Evolutionary conservation across 2,329 filamentous ascomycete genomes (phyloP), one percentile per base, ranked within the genome.

Genomic region (Alternaria sp.): DNA sequence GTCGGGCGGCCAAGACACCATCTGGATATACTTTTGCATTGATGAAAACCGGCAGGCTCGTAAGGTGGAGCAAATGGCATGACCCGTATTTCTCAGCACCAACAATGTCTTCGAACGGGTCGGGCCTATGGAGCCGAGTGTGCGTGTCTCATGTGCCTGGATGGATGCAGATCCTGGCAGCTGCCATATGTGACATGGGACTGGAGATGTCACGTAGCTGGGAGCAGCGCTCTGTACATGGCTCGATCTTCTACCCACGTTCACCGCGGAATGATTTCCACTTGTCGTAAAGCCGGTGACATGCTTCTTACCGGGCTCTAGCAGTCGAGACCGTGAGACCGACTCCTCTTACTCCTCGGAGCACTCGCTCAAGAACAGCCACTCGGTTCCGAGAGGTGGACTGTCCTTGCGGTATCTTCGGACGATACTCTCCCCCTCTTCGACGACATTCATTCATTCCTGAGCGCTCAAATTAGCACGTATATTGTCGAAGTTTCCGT

Each of bases 51-150:
- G 30, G 28, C 50, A 61, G 25, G 44, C 50, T 41, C 33, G 18
- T 44, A 51, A 46, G 30, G 49, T 54, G 55, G 45, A 55, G 30
- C 50, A 63, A 59, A 63, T 60, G 44, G 50, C 15, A 30, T 51
- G 25, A 23, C 23, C 43, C 37, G 33, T 63, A 55, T 55, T 55
- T 47, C 28, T 60, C 44, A 50, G 50, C 55, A 28, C 44, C 25
- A 21, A 37, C 55, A 28, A 25, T 41, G 20, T 59, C 15, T 28
- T 33, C 33, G 45, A 12, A 44, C 57, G 56, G 49, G 15, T 60
- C 61, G 50, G 61, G 26, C n/a, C n/a, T 44, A 59, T 60, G 28
- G 26, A 37, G 11, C 49, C 56, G 56, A 60, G 30, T 45, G n/a
- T 44, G 46, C 46, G 45, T 51, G 46, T 30, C 56, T 23, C 20